Evolutionary conservation across 768 basidiomycete genomes (phyloP).

Genomic region (Lentinus brumalis): DNA sequence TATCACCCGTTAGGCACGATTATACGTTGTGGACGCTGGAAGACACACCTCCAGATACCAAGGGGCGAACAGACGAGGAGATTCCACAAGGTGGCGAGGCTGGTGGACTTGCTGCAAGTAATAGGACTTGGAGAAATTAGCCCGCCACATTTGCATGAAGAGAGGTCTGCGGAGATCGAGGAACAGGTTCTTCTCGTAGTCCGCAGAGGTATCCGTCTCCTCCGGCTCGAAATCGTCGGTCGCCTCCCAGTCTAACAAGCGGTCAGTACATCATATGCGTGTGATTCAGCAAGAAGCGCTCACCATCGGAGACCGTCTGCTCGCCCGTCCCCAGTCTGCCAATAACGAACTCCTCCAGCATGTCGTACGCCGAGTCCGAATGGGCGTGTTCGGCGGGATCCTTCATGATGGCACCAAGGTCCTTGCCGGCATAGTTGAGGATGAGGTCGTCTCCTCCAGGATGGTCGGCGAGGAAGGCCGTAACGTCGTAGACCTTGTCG

Average conservation of each 20-base stretch:
- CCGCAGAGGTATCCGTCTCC: slow-evolving; percentile 76
- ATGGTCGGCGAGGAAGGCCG: slow-evolving; percentile 82
- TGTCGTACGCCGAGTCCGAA: slow-evolving; percentile 87
- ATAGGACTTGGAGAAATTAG: slow-evolving; percentile 92
- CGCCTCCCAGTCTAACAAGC: slow-evolving; percentile 78
- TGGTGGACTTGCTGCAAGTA: slow-evolving; percentile 97
- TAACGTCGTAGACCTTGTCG: slow-evolving; percentile 90
- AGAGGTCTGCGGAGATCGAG: slow-evolving; percentile 87
- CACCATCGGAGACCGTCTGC: slow-evolving; percentile 77
- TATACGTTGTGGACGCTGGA: background rate
- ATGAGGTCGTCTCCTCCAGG: slow-evolving; percentile 95
- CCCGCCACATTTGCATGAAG: slow-evolving; percentile 82
- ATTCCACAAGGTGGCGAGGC: slow-evolving; percentile 81
- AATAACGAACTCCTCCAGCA: slow-evolving; percentile 86
- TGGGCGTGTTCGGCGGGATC: slow-evolving; percentile 84
- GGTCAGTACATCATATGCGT: slow-evolving; percentile 1
- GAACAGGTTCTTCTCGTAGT: slow-evolving; percentile 90
- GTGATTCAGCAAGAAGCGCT: slow-evolving; percentile 30
- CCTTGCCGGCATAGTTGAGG: slow-evolving; percentile 79
- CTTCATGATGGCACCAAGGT: slow-evolving; percentile 80
- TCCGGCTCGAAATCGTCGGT: slow-evolving; percentile 91
- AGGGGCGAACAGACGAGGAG: slow-evolving; percentile 87
- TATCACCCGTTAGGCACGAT: background rate
- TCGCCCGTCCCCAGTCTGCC: slow-evolving; percentile 80
- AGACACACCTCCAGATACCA: slow-evolving; percentile 71